phyloP scores from a whole-genome alignment of 768 basidiomycete genomes.

The Gloeostereum incarnatum region DNA sequence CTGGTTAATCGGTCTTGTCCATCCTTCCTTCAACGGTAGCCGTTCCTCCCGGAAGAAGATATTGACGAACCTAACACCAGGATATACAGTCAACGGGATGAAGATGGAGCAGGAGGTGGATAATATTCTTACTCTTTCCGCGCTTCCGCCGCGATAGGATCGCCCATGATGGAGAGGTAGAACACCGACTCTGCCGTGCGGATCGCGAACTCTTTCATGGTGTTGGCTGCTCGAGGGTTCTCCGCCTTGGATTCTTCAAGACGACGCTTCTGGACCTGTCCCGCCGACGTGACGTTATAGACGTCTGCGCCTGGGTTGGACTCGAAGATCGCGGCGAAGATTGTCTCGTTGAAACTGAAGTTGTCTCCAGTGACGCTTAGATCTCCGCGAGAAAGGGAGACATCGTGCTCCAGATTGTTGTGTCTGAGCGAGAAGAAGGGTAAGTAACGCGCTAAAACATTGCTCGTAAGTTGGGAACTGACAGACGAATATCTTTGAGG shows the following conservation, averaged over 20 bases:
- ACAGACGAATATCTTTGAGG: slow-evolving; percentile 4
- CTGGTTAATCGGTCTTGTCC: neutral
- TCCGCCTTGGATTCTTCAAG: slow-evolving; percentile 5
- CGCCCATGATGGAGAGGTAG: slow-evolving; percentile 9
- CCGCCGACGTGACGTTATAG: slow-evolving; percentile 7
- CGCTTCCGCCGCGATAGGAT: slow-evolving; percentile 2
- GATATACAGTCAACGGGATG: neutral
- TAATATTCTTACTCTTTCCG: neutral
- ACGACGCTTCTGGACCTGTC: slow-evolving; percentile 3
- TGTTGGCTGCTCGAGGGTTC: slow-evolving; percentile 8
- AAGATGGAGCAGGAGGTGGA: neutral
- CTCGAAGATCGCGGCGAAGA: too few relatives aligned
- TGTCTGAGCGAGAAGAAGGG: neutral
- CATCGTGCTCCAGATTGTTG: slow-evolving; percentile 1
- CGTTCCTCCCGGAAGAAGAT: slow-evolving; percentile 6
- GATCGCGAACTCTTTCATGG: slow-evolving; percentile 8
- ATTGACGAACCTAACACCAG: slow-evolving; percentile 1
- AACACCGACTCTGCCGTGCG: slow-evolving; percentile 7
- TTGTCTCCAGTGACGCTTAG: neutral
- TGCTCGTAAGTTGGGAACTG: neutral
- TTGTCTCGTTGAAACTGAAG: too few relatives aligned
- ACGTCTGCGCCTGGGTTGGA: slow-evolving; percentile 7
- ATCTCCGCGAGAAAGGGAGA: neutral
- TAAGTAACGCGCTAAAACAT: too few relatives aligned
- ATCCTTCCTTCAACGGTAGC: slow-evolving; percentile 4